Evolutionary conservation across 2,329 filamentous ascomycete species (phyloP).

Genomic region (Mycocentrospora acerina): DNA sequence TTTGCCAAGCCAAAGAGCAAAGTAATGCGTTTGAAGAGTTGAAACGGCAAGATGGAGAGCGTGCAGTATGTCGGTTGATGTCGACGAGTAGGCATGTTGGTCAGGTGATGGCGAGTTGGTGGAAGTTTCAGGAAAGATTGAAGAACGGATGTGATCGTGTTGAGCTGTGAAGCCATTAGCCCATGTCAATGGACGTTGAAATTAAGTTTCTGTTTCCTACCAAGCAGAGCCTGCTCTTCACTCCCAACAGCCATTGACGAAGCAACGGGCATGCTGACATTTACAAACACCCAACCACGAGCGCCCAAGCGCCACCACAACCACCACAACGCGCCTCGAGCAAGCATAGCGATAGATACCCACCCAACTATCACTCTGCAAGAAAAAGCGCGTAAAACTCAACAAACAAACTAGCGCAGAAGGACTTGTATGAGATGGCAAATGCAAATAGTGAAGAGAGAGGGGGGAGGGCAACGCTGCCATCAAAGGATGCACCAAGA

Average conservation of each 20-base stretch:
- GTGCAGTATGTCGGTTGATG: conserved; percentile 24
- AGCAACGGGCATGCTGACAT: conserved; percentile 6
- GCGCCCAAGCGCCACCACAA: conserved; percentile 6
- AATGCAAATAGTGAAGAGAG: conserved; percentile 10
- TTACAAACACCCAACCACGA: conserved; percentile 5
- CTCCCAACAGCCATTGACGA: conserved; percentile 6
- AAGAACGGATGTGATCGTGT: conserved; percentile 13
- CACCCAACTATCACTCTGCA: too few species aligned
- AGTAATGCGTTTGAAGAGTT: conserved; percentile 77
- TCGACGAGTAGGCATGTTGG: conserved; percentile 1
- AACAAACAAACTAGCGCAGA: too few species aligned
- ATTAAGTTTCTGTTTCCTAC: conserved; percentile 7
- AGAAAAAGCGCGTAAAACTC: too few species aligned
- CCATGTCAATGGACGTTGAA: background rate
- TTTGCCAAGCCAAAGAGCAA: conserved; percentile 72
- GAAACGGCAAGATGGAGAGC: conserved; percentile 60
- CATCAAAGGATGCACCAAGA: conserved; percentile 14
- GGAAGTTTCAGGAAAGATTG: background rate
- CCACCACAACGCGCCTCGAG: conserved; percentile 4
- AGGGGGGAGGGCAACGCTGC: too few species aligned
- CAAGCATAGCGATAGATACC: conserved; percentile 9
- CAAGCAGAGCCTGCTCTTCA: conserved; percentile 1
- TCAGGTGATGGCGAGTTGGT: background rate
- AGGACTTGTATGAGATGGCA: conserved; percentile 7
- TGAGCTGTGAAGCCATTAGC: conserved; percentile 8